Evolutionary conservation across 495 filamentous ascomycete species (phyloP).

Genomic region (Aspergillus taichungensis): DNA sequence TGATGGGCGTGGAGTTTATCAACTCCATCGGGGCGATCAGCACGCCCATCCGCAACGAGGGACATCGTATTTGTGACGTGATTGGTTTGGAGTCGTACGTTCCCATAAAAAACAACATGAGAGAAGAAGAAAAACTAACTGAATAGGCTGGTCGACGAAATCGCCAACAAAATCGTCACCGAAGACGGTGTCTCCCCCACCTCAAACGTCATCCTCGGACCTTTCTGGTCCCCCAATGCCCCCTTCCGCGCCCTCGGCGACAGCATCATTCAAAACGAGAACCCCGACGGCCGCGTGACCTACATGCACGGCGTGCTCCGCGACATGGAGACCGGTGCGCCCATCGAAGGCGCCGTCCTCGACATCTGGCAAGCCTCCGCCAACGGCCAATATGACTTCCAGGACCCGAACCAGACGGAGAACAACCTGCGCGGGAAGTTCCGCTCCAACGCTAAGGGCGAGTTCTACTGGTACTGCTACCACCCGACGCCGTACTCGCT

Average conservation of each 20-base stretch:
- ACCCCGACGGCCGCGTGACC: conserved; percentile 53
- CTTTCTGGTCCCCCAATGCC: conserved; percentile 81
- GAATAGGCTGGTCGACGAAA: conserved; percentile 67
- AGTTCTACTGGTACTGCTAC: conserved; percentile 75
- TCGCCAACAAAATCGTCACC: conserved; percentile 70
- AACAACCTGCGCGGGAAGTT: conserved; percentile 85
- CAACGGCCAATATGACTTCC: conserved; percentile 87
- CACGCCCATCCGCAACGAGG: conserved; percentile 59
- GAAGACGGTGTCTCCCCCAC: conserved; percentile 64
- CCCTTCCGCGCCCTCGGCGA: conserved; percentile 66
- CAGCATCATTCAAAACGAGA: conserved; percentile 59
- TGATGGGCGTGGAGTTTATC: conserved; percentile 61
- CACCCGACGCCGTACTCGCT: conserved; percentile 74
- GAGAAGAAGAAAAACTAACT: conserved; percentile 1
- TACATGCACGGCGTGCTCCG: conserved; percentile 67
- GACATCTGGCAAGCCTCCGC: conserved; percentile 82
- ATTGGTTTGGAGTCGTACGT: conserved; percentile 74
- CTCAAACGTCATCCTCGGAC: conserved; percentile 74
- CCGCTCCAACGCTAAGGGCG: conserved; percentile 63
- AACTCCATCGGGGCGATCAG: conserved; percentile 46
- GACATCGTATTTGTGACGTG: conserved; percentile 69
- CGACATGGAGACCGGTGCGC: conserved; percentile 64
- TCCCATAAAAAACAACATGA: background rate
- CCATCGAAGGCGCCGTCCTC: conserved; percentile 61
- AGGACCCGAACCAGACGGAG: conserved; percentile 67